A percentile compares a stretch with the other conserved stretches of the same genome.
These are phyloP conservation scores for slime mould (Dictyostelium discoideum) DNA, from an alignment of 78 protist species.

Conservation along the genomic window DNA sequence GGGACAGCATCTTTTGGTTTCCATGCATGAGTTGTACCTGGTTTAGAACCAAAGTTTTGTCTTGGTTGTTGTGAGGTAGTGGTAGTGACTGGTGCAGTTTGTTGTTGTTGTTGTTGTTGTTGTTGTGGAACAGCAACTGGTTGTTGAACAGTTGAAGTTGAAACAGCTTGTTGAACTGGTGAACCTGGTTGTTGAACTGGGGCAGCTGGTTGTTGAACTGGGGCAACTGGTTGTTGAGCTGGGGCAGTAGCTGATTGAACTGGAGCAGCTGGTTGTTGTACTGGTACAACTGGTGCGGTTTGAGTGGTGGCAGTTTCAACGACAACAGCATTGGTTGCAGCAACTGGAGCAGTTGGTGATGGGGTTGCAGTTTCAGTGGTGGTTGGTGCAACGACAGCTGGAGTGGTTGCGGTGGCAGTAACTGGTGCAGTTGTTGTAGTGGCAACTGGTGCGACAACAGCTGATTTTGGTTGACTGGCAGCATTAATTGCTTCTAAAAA, in stretches of 20 bases:
- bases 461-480: slow-evolving; percentile 27
- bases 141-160: not conserved
- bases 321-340: not conserved
- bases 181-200: not conserved
- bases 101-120: not conserved
- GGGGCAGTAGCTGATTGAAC: not conserved
- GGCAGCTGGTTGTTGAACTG: not conserved
- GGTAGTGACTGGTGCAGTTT: not conserved
- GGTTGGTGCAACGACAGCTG: not conserved
- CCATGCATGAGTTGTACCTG: slow-evolving; percentile 78
- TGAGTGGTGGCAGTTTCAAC: not conserved
- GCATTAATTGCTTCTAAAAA: not conserved
- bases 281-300: slow-evolving; percentile 5
- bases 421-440: not conserved
- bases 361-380: not conserved
- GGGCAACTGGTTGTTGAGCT: not conserved
- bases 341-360: not conserved
- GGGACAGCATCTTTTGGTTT: slow-evolving; percentile 42
- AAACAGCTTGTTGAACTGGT: not conserved
- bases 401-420: not conserved
- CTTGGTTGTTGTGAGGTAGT: not conserved
- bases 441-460: not conserved
- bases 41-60: slow-evolving; percentile 67
- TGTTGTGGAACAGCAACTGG: slow-evolving; percentile 12
- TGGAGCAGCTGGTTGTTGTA: slow-evolving; percentile 5